Evolutionary conservation across 805 yeast species (phyloP), one percentile per base, ranked within the genome.

Genomic region (Lachancea meyersii): DNA sequence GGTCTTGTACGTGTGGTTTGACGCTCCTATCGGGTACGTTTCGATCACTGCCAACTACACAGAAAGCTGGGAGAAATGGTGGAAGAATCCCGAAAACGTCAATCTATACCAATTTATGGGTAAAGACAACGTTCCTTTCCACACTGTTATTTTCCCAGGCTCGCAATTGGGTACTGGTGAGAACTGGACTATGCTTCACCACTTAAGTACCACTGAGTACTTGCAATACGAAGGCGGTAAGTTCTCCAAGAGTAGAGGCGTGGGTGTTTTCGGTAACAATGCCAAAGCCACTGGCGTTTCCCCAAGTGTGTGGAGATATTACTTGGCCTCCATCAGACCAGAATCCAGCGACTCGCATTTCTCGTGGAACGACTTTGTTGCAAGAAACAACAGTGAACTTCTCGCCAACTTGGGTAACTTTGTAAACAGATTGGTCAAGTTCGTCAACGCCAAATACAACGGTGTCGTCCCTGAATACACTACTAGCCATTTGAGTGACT

Each of bases 51-150:
- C 97, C 20, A 84, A 83, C 64, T 94, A 91, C 68, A 80, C 87
- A 14, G 64, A 73, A 33, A 69, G 69, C 35, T 91, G 97, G 97
- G 69, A 75, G 56, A 61, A 77, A 54, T 91, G 98, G 98, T 93
- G 99, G 99, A 79, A 77, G 55, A 73, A 84, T 59, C 95, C 96
- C n/a, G 87, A 88, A 41, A 64, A 88, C 48, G 96, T 93, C 49
- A 68, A 84, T 51, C 71, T 93, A 52, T 87, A 86, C 64, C 99
- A 93, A 71, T 93, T 93, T 65, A 93, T 93, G 99, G 99, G 99
- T 67, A 93, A 93, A 65, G 99, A 93, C 67, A 93, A 93, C 61
- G 97, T 89, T 57, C 97, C 97, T 24, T 93, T 93, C 86, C 99
- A 93, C 63, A 84, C 96, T 1, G 98, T 93, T 44, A 95, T 93